Conservation (phyloP, 2,329 filamentous ascomycete species). For the Zymoseptoria passerinii region DNA sequence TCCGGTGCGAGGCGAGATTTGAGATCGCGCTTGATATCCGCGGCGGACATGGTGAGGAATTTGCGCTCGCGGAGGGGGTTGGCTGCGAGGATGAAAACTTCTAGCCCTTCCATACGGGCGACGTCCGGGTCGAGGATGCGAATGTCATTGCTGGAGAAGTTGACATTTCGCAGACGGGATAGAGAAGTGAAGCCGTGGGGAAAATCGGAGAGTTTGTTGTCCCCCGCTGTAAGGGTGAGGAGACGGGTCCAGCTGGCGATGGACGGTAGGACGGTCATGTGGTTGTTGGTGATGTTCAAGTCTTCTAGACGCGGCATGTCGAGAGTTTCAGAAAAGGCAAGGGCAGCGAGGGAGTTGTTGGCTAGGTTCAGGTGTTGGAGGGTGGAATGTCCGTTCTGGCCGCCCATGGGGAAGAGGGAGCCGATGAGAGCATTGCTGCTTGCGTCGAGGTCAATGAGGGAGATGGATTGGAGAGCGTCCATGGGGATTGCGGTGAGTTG, state of each 20-base stretch:
- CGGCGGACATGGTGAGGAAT: conserved; percentile 68
- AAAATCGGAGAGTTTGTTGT: conserved; percentile 70
- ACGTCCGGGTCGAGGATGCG: conserved; percentile 66
- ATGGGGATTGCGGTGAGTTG: conserved; percentile 64
- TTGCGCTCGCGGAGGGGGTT: conserved; percentile 88
- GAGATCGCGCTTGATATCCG: conserved; percentile 70
- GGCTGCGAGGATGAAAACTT: conserved; percentile 69
- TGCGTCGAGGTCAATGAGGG: conserved; percentile 64
- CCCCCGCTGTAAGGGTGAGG: conserved; percentile 64
- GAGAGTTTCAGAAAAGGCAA: conserved; percentile 45
- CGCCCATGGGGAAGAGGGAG: conserved; percentile 54
- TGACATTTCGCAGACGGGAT: conserved; percentile 61
- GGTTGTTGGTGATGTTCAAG: conserved; percentile 72
- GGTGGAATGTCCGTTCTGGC: conserved; percentile 44
- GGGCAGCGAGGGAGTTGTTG: conserved; percentile 58
- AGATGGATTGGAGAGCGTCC: conserved; percentile 56
- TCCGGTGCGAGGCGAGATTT: conserved; percentile 56
- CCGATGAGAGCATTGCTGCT: conserved; percentile 72
- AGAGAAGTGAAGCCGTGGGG: conserved; percentile 67
- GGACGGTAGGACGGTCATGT: conserved; percentile 63
- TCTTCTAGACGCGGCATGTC: conserved; percentile 63
- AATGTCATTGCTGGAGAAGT: conserved; percentile 81
- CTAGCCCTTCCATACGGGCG: conserved; percentile 68
- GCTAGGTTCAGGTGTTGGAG: conserved; percentile 73
- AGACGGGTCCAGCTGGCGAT: conserved; percentile 67